Conservation (phyloP, 2,329 filamentous ascomycete genomes). For the Cadophora gregata region DNA sequence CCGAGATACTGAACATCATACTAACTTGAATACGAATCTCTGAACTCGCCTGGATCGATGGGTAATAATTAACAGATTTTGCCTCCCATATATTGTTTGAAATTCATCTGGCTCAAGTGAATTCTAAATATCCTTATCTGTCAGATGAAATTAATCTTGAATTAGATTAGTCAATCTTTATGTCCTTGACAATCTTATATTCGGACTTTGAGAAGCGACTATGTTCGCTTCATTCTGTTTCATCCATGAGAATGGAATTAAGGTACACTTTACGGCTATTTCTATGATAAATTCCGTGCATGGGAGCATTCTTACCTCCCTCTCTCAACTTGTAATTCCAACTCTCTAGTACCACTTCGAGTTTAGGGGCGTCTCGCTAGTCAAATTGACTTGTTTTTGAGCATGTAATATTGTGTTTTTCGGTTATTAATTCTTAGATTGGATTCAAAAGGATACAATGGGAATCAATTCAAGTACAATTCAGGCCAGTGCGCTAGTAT, state of each 20-base stretch:
- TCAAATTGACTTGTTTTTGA: neutral
- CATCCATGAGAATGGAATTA: no score
- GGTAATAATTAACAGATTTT: no score
- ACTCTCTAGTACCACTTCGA: neutral
- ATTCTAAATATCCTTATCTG: neutral
- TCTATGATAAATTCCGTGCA: neutral
- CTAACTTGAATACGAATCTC: no score
- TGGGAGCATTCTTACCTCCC: neutral
- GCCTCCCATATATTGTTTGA: neutral
- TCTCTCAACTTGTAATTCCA: neutral
- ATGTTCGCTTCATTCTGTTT: no score
- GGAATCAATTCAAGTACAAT: neutral
- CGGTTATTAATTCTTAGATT: neutral
- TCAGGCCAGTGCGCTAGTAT: neutral
- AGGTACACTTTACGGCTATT: neutral
- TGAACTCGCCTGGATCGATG: no score
- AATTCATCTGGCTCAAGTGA: neutral
- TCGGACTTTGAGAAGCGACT: no score
- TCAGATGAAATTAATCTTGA: neutral
- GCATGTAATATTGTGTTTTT: neutral
- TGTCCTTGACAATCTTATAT: no score
- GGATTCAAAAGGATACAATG: neutral
- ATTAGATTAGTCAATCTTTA: no score
- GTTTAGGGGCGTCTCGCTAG: neutral
- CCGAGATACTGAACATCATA: no score